Evolutionary conservation across 2,329 filamentous ascomycete species (phyloP).

Genomic region (Aspergillus ochraceoroseus): DNA sequence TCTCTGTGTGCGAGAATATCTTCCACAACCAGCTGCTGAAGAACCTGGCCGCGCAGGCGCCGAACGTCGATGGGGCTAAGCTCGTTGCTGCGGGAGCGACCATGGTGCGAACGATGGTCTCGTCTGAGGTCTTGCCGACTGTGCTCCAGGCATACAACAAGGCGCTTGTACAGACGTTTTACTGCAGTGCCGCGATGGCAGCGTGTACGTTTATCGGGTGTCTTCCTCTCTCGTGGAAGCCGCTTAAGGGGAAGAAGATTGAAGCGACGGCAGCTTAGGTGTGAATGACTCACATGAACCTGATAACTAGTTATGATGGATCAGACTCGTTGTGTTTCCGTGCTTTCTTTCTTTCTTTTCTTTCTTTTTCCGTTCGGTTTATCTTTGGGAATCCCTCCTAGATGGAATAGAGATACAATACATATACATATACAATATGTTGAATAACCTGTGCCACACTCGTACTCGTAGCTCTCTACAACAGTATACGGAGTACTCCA

Average conservation of each 20-base stretch:
- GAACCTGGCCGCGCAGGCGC: conserved; percentile 18
- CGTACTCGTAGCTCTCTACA: no score
- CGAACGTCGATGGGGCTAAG: conserved; percentile 24
- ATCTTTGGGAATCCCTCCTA: no score
- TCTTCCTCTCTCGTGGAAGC: conserved; percentile 40
- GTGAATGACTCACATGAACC: no score
- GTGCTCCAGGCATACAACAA: conserved; percentile 38
- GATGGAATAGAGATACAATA: no score
- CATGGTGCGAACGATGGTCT: conserved; percentile 30
- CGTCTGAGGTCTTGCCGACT: conserved; percentile 22
- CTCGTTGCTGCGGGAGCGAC: conserved; percentile 39
- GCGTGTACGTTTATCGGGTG: conserved; percentile 34
- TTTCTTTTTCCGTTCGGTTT: no score
- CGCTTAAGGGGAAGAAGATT: conserved; percentile 36
- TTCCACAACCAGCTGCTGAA: conserved; percentile 9
- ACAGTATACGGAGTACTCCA: no score
- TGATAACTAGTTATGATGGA: no score
- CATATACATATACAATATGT: no score
- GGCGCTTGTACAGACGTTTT: conserved; percentile 38
- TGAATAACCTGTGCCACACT: no score
- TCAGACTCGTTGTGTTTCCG: no score
- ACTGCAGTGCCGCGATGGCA: conserved; percentile 37
- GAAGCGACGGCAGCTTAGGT: conserved; percentile 24
- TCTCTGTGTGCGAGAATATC: conserved; percentile 21
- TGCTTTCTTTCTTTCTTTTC: background rate